Percentiles rank a stretch among this genome's conserved stretches.
phyloP scores from a whole-genome alignment of 2,329 filamentous ascomycete species.

The Mycosphaerella arachidis region DNA sequence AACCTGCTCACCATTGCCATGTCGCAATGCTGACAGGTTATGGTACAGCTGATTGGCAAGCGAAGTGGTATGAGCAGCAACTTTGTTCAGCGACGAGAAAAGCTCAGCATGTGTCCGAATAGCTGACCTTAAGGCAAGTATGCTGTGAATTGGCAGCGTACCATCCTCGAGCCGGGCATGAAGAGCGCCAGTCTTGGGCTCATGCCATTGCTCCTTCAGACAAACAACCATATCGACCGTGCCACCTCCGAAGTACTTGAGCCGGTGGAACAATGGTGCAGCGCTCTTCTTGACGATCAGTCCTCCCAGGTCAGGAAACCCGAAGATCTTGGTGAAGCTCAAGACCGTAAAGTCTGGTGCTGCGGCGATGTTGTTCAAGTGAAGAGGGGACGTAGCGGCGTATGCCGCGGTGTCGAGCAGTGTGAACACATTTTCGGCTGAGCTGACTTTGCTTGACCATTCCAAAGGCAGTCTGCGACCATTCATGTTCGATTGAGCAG shows the following conservation, averaged over 20 bases:
- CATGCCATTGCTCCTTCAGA: constrained; percentile 77
- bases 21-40: constrained; percentile 57
- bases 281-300: constrained; percentile 74
- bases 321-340: constrained; percentile 97
- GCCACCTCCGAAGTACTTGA: constrained; percentile 87
- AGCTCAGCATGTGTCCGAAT: constrained; percentile 64
- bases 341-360: constrained; percentile 82
- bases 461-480: constrained; percentile 67
- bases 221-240: constrained; percentile 82
- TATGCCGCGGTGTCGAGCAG: constrained; percentile 81
- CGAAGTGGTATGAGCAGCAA: constrained; percentile 67
- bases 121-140: constrained; percentile 74
- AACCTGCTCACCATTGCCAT: constrained; percentile 63
- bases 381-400: constrained; percentile 69
- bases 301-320: constrained; percentile 85
- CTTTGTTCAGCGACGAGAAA: constrained; percentile 61
- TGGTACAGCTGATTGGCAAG: constrained; percentile 58
- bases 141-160: constrained; percentile 84
- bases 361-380: constrained; percentile 57
- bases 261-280: constrained; percentile 55
- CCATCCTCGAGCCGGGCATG: constrained; percentile 88
- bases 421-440: constrained; percentile 48
- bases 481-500: constrained; percentile 91
- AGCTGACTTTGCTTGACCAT: constrained; percentile 48
- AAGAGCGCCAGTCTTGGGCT: constrained; percentile 62